Conservation (phyloP, 2,329 filamentous ascomycete genomes). For the Leptosphaerulina australis region DNA sequence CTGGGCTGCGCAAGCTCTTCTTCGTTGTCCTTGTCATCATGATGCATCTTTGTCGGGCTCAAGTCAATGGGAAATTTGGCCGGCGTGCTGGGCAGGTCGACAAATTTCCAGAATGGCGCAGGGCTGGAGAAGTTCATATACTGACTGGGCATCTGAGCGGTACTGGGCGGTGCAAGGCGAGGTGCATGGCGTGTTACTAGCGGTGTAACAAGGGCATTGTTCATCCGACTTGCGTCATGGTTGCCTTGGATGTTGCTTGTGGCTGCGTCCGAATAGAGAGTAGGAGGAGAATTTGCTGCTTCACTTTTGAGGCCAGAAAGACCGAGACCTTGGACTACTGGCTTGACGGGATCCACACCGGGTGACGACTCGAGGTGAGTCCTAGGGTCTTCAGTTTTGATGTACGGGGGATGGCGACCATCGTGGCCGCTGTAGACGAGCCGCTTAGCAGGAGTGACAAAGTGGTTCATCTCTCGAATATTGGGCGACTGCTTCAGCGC, state of each 20-base stretch:
- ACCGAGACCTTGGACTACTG: conserved; percentile 22
- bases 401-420: conserved; percentile 27
- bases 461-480: conserved; percentile 36
- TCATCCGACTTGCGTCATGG: conserved; percentile 35
- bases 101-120: conserved; percentile 87
- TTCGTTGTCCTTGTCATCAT: conserved; percentile 41
- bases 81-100: conserved; percentile 76
- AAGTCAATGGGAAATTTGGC: conserved; percentile 51
- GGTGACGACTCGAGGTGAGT: conserved; percentile 41
- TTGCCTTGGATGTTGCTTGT: conserved; percentile 39
- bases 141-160: conserved; percentile 79
- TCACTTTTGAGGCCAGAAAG: conserved; percentile 41
- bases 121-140: conserved; percentile 86
- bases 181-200: conserved; percentile 76
- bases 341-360: conserved; percentile 40
- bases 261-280: conserved; percentile 44
- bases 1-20: conserved; percentile 43
- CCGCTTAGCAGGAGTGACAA: conserved; percentile 45
- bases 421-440: conserved; percentile 39
- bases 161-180: conserved; percentile 77
- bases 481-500: conserved; percentile 42
- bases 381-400: conserved; percentile 32
- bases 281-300: conserved; percentile 46
- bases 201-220: conserved; percentile 63
- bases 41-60: conserved; percentile 46